Evolutionary conservation across 1,284 basidiomycete genomes (phyloP), one percentile per base, ranked within the genome.

Genomic region (Ceratobasidium sp.): DNA sequence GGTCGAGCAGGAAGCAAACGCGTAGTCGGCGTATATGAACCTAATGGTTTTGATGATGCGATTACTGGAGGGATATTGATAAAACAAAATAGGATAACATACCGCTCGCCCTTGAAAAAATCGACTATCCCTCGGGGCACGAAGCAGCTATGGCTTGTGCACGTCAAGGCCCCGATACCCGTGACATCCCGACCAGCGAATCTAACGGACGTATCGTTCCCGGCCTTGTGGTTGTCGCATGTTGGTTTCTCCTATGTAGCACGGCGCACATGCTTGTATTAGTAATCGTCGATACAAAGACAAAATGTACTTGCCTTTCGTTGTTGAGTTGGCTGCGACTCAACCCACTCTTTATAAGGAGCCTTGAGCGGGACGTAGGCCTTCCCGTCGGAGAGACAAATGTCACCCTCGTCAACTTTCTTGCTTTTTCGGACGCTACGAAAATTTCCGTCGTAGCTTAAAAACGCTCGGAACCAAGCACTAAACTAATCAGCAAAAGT

Each of bases 361-460:
- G n/a, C 70, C 13, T 74, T 38, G 10, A 17, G 12, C 7, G 40
- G 38, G 59, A 62, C 61, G 20, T 74, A 74, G 1, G 38, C 54
- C 17, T 23, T 26, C 9, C 48, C 33, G 28, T 62, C 57, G 1
- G 70, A 57, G 0, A 74, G 52, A 33, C 70, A 74, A 6, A 74
- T 17, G 26, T 74, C 59, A 1, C 46, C 42, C 2, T 7, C 9
- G 26, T 62, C 57, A 10, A 52, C 5, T 7, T 50, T 46, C 70
- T 74, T 74, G 33, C 7, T 26, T 42, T 74, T 74, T 20, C 70
- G 59, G 0, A 62, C 26, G 42, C 42, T 62, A 1, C 57, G 44
- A 10, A 52, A 48, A 20, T 62, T 74, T 0, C 70, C 70, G 38
- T 74, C 70, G 42, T 57, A 74, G 40, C 50, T 57, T 3, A 74